Evolutionary conservation across 495 filamentous ascomycete species (phyloP).

Genomic region (Umbilicaria muhlenbergii): DNA sequence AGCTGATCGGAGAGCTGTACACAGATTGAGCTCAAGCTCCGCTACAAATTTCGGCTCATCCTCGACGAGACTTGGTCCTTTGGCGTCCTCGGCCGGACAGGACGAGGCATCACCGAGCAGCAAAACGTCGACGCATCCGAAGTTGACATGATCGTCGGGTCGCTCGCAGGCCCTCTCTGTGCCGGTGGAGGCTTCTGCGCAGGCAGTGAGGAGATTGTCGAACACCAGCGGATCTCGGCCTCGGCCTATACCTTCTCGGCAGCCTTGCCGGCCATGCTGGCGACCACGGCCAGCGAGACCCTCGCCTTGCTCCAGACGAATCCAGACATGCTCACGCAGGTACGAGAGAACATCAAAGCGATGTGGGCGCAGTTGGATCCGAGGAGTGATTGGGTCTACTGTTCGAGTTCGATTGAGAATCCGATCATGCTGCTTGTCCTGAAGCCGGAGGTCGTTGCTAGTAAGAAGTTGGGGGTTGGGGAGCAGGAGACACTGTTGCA

Average conservation of each 20-base stretch:
- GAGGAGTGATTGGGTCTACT: constrained; percentile 80
- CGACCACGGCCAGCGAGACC: constrained; percentile 85
- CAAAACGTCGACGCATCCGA: constrained; percentile 85
- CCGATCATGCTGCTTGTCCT: constrained; percentile 74
- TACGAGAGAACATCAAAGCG: constrained; percentile 66
- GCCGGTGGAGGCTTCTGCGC: constrained; percentile 94
- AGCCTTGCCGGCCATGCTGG: constrained; percentile 81
- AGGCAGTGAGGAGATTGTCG: constrained; percentile 73
- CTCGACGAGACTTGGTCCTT: constrained; percentile 97
- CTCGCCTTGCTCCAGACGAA: constrained; percentile 69
- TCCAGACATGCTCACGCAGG: constrained; percentile 56
- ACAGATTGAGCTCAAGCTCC: constrained; percentile 75
- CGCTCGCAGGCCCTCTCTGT: constrained; percentile 75
- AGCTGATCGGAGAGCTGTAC: neutral
- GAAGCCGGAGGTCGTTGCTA: constrained; percentile 66
- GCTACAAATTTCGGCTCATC: constrained; percentile 94
- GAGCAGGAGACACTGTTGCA: constrained; percentile 80
- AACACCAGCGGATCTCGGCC: constrained; percentile 86
- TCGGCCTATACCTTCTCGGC: constrained; percentile 90
- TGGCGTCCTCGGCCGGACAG: constrained; percentile 79
- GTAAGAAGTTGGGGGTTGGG: constrained; percentile 44
- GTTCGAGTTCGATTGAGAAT: constrained; percentile 70
- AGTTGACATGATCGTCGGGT: constrained; percentile 93
- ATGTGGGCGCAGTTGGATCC: constrained; percentile 83
- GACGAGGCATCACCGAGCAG: constrained; percentile 82